Evolutionary conservation across 2,329 filamentous ascomycete species (phyloP).

Genomic region (Aspergillus calidoustus): DNA sequence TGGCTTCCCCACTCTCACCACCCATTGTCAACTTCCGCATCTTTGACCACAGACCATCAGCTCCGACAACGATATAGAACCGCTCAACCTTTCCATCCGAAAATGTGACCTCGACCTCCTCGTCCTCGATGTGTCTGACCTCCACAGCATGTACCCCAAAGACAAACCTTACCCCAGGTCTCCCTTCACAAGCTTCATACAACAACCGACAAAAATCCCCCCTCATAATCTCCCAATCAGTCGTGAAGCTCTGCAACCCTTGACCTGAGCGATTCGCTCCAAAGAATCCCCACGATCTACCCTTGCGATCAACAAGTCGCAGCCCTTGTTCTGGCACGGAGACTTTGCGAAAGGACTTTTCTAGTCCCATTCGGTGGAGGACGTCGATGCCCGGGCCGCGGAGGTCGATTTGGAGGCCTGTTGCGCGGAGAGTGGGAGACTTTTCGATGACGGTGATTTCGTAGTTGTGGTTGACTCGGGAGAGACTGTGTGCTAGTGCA

Average conservation of each 20-base stretch:
- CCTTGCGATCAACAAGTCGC: slow-evolving; percentile 49
- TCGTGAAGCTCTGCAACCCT: slow-evolving; percentile 46
- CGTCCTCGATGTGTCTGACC: slow-evolving; percentile 28
- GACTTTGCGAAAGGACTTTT: slow-evolving; percentile 44
- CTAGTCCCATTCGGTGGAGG: slow-evolving; percentile 58
- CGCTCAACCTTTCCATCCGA: slow-evolving; percentile 25
- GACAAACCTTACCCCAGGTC: slow-evolving; percentile 28
- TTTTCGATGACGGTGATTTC: slow-evolving; percentile 8
- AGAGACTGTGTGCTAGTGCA: slow-evolving; percentile 4
- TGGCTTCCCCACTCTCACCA: neutral
- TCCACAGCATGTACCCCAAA: slow-evolving; percentile 38
- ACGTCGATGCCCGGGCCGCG: slow-evolving; percentile 58
- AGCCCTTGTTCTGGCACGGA: slow-evolving; percentile 55
- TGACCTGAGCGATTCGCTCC: slow-evolving; percentile 43
- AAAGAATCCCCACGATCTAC: slow-evolving; percentile 48
- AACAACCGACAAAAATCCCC: slow-evolving; percentile 56
- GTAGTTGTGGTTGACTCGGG: neutral
- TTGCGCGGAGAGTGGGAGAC: neutral
- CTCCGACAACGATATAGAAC: slow-evolving; percentile 37
- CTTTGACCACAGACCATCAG: slow-evolving; percentile 34
- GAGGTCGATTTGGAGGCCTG: slow-evolving; percentile 31
- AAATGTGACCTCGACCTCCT: slow-evolving; percentile 28
- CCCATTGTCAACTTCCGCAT: slow-evolving; percentile 20
- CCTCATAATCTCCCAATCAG: slow-evolving; percentile 61
- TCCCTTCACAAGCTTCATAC: slow-evolving; percentile 31